These are phyloP conservation scores for Saccharomycopsis phalli DNA, from an alignment of 1,139 yeast genomes.

Conservation along the genomic window DNA sequence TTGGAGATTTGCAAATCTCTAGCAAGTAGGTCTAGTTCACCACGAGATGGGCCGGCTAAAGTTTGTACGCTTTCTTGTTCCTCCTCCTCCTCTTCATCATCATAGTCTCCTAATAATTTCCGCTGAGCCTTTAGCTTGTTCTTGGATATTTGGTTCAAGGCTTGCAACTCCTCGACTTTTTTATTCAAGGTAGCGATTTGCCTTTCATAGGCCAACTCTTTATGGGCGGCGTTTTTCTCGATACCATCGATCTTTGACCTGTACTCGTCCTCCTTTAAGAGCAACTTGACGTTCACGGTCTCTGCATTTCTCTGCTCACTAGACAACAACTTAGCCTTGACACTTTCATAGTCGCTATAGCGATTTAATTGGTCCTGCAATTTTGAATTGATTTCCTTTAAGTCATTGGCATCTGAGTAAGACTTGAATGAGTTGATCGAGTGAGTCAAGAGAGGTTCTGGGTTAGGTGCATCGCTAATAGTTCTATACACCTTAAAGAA, in stretches of 20 bases:
- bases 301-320: conserved; percentile 53
- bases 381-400: conserved; percentile 44
- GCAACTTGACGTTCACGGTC: conserved; percentile 34
- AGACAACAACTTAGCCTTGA: conserved; percentile 52
- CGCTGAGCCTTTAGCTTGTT: conserved; percentile 33
- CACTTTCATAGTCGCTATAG: conserved; percentile 69
- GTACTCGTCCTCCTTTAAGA: conserved; percentile 56
- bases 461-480: conserved; percentile 90
- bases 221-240: conserved; percentile 49
- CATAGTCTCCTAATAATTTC: conserved; percentile 28
- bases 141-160: conserved; percentile 14
- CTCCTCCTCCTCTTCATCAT: conserved; percentile 23
- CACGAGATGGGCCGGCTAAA: no score
- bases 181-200: conserved; percentile 38
- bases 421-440: conserved; percentile 62
- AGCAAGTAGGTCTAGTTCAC: conserved; percentile 54
- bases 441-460: conserved; percentile 67
- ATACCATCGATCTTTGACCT: conserved; percentile 52
- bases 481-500: conserved; percentile 69
- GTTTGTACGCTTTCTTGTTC: conserved; percentile 8
- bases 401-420: conserved; percentile 43
- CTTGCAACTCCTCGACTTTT: conserved; percentile 41
- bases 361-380: conserved; percentile 55
- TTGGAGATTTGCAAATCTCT: conserved; percentile 72
- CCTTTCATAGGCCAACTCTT: conserved; percentile 37